Evolutionary conservation across 2,329 filamentous ascomycete genomes (phyloP), one percentile per base, ranked within the genome.

Genomic region (Blastomyces silverae): DNA sequence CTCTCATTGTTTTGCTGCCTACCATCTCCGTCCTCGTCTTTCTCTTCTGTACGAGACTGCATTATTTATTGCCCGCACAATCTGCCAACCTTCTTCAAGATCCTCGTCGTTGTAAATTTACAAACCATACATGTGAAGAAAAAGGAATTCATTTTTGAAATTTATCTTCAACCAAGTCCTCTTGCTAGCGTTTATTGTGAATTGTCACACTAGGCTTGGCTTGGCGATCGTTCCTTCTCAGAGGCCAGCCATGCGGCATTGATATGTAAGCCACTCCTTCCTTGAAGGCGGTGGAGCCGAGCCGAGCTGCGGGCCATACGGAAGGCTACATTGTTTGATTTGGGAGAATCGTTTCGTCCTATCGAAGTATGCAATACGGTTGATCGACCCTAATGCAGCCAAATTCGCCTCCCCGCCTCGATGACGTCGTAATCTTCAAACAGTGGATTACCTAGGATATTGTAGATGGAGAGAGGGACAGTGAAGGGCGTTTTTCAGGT

Each of bases 71-170:
- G 61, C 66, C n/a, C 71, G 68, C 31, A 73, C 53, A 39, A 78
- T 73, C 3, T 10, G 15, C 10, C 74, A 67, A 5, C 76, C 76
- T 61, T 77, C 71, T 60, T 70, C 74, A 39, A 77, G 75, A 63
- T 79, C 73, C 56, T 78, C 73, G 3, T 78, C 74, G 10, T 76
- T 73, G 66, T 74, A 66, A 58, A 79, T 77, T 20, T 64, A 74
- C 28, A 79, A 68, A 0, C 73, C 71, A 64, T 73, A 64, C 6
- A 37, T 22, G 2, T 39, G 46, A 3, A 79, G 70, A 63, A 79
- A 79, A 11, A 73, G 66, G 66, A 71, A 77, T 64, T 79, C 74
- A 44, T 65, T 66, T 11, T 67, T 64, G 48, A 69, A 78, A 61
- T 77, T 17, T 8, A 70, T 55, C 61, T 76, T 77, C 46, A 79